These are phyloP conservation scores for Anthoceros angustus DNA, from an alignment of 225 moss, liverwort and hornwort genomes.

Conservation along the genomic window DNA sequence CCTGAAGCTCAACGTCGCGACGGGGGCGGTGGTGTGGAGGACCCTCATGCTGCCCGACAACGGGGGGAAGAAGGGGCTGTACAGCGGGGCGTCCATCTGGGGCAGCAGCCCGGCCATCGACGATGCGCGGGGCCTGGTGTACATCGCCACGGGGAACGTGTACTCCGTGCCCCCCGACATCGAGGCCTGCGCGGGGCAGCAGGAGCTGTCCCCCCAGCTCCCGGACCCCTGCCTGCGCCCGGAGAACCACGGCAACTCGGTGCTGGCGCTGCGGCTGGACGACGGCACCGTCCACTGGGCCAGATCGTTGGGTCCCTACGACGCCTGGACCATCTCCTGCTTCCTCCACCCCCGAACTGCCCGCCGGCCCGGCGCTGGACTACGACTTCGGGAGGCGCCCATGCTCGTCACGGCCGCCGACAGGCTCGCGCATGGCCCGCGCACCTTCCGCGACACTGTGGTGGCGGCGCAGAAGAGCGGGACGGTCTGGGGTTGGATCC, in stretches of 20 bases:
- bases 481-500: slow-evolving; percentile 11
- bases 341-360: slow-evolving; percentile 1
- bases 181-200: background rate
- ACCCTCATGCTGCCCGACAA: background rate
- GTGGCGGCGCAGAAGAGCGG: background rate
- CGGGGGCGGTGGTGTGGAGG: slow-evolving; percentile 1
- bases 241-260: slow-evolving; percentile 2
- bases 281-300: background rate
- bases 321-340: slow-evolving; percentile 2
- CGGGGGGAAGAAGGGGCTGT: background rate
- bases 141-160: background rate
- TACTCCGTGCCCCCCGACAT: slow-evolving; percentile 1
- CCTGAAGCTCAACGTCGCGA: background rate
- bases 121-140: background rate
- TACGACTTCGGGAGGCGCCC: background rate
- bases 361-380: slow-evolving; percentile 1
- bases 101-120: background rate
- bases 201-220: background rate
- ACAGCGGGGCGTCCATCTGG: slow-evolving; percentile 1
- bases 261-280: slow-evolving; percentile 1
- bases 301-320: background rate
- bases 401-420: background rate
- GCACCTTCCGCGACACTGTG: slow-evolving; percentile 9
- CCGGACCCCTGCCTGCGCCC: background rate
- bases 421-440: background rate